These are phyloP conservation scores for Spathaspora boniae DNA, from an alignment of 805 yeast genomes.

Conservation along the genomic window DNA sequence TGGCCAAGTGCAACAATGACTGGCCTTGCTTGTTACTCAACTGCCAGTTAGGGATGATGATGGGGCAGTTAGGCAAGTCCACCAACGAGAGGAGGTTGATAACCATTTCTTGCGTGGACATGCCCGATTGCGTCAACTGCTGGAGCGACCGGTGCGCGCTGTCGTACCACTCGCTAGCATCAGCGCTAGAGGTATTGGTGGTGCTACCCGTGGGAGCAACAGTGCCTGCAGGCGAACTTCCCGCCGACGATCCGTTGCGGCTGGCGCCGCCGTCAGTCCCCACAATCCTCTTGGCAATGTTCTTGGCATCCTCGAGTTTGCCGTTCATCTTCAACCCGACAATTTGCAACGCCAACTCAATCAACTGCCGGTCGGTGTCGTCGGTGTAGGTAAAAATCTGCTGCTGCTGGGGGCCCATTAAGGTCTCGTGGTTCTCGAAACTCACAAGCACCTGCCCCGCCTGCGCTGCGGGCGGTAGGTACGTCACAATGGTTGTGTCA, in stretches of 20 bases:
- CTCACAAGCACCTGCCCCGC: conserved; percentile 92
- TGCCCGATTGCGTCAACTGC: conserved; percentile 37
- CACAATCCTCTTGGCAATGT: conserved; percentile 87
- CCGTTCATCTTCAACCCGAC: conserved; percentile 98
- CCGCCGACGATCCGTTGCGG: conserved; percentile 10
- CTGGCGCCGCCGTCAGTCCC: conserved; percentile 45
- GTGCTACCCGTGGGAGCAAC: conserved; percentile 10
- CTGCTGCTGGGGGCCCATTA: conserved; percentile 33
- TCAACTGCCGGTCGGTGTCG: conserved; percentile 91
- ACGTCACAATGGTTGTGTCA: conserved; percentile 87
- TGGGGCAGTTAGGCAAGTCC: conserved; percentile 61
- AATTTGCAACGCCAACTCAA: conserved; percentile 92
- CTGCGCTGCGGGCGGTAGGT: conserved; percentile 83
- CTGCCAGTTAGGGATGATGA: conserved; percentile 69
- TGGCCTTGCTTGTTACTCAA: conserved; percentile 82
- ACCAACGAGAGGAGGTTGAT: conserved; percentile 54
- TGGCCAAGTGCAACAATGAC: conserved; percentile 81
- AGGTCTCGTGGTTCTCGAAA: conserved; percentile 53
- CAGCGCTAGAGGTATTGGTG: conserved; percentile 12
- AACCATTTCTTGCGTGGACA: conserved; percentile 48
- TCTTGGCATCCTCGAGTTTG: conserved; percentile 87
- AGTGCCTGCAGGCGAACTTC: too few species aligned
- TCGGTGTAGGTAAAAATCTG: conserved; percentile 88
- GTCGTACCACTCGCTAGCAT: conserved; percentile 46
- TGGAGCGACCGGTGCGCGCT: conserved; percentile 51